Base-by-base conservation (phyloP, 257 asterid genomes). In the Rubia yunnanensis region DNA sequence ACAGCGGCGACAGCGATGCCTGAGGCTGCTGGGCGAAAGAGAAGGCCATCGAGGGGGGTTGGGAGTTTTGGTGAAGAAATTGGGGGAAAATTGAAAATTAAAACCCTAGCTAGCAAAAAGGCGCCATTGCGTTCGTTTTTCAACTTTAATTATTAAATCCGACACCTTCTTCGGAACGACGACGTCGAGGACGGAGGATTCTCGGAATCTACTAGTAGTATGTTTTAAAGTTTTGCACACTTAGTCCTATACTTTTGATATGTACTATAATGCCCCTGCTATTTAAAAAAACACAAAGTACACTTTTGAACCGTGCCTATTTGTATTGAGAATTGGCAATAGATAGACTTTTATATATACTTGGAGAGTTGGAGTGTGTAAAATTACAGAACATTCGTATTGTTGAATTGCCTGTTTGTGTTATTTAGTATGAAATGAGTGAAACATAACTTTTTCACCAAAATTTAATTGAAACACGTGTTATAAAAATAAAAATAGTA, bases 11-110 rank as follows among this genome's bases (percentile, higher is more conserved):
- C 44, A 0, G 44, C 44, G 44, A 36, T 31, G 74, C 88, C 69
- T 81, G 95, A 65, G 63, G 77, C 60, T 64, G 80, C 18, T 82
- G 86, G 48, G 85, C 71, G 76, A 91, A 91, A 5, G 88, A 78
- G 78, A 90, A 87, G 7, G 90, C 77, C 90, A 85, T 90, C 66
- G 60, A 8, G 69, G 48, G 17, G 48, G 46, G 55, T 44, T 62
- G 74, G 31, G 28, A 24, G 48, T 41, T 69, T 73, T n/a, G 24
- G 35, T 66, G 44, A 56, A 58, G 70, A 20, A 4, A 54, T 69
- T 64, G 13, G 48, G 59, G 65, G 72, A 34, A 22, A 35, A 54
- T 60, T 64, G 35, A 24, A 58, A 39, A 68, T 69, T 50, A 41
- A 76, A 83, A 73, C 87, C 95, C 92, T 81, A 83, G 70, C 48